Base-by-base conservation (phyloP, 2,329 filamentous ascomycete genomes). In the Talaromyces sp. region DNA sequence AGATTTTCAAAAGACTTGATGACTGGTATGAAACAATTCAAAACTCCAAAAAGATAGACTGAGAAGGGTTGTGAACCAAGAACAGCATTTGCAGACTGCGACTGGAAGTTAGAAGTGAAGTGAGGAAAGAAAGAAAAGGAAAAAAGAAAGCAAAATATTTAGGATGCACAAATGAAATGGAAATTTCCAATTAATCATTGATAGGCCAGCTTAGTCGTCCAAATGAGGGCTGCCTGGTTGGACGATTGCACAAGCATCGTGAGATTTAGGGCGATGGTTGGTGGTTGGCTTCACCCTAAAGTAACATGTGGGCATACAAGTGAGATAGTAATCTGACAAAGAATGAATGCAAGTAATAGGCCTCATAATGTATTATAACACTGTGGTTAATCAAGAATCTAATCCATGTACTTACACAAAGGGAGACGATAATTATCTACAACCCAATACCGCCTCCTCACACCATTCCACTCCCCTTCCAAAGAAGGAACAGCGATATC, bases 401-500 rank as follows among this genome's bases (percentile, higher is more conserved):
- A 66, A 64, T 66, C 65, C 62, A 66, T 66, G 33, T 64, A 66
- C 54, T 57, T 77, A 66, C 78, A 80, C 62, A 79, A 60, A 10
- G 81, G 81, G 66, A 82, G 68, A 24, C 80, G 76, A 69, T 83
- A 83, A 66, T 76, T 76, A 63, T 92, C 87, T 62, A 98, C 82
- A 35, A 90, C 90, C 93, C 94, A 98, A 76, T 98, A 98, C 66
- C 90, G 88, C 72, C 93, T 87, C 74, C 90, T 87, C 14, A 97
- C 91, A 0, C 93, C 94, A 69, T 92, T 85, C 95, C 95, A 99
- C 73, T 94, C 91, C 27, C 87, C 88, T 13, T 89, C 86, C 61
- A 97, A 79, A 63, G 86, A 87, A 16, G 92, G 88, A 14, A 98
- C 90, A 6, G 86, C 81, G 39, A 95, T 85, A 64, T 89, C 89